Evolutionary conservation across 352 stramenopile genomes (phyloP).

Genomic region (Phytophthora macrochlamydospora): DNA sequence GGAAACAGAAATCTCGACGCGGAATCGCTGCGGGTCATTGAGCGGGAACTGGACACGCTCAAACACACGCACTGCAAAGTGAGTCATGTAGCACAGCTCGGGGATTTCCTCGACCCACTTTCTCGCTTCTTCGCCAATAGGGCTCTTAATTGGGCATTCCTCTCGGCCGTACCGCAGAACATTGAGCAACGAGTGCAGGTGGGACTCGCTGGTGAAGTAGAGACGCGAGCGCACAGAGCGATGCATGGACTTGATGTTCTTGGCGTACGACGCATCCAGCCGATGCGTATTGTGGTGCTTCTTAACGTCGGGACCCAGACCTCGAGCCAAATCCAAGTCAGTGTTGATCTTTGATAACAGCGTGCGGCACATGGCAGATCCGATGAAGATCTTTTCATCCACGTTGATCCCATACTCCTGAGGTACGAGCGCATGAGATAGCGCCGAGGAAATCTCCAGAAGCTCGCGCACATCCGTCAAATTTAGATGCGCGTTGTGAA

Average conservation of each 20-base stretch:
- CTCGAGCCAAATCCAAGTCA: conserved; percentile 83
- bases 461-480: conserved; percentile 94
- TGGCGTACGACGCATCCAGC: conserved; percentile 83
- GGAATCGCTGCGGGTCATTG: conserved; percentile 78
- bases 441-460: conserved; percentile 93
- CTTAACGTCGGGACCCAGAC: conserved; percentile 40
- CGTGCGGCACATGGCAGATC: conserved; percentile 86
- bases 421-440: conserved; percentile 90
- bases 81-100: conserved; percentile 99
- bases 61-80: conserved; percentile 99
- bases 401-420: conserved; percentile 91
- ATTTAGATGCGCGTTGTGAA: conserved; percentile 97
- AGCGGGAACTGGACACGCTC: conserved; percentile 87
- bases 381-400: conserved; percentile 88
- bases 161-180: conserved; percentile 92
- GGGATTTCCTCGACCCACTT: conserved; percentile 92
- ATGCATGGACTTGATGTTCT: conserved; percentile 93
- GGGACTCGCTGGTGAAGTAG: conserved; percentile 99
- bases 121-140: conserved; percentile 70
- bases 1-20: conserved; percentile 87
- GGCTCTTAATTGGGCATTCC: conserved; percentile 57
- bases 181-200: conserved; percentile 98
- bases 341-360: conserved; percentile 90
- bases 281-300: conserved; percentile 80
- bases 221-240: conserved; percentile 97